These are phyloP conservation scores for Aquilaria yunnanensis DNA, from an alignment of 345 rosid genomes.

Conservation along the genomic window DNA sequence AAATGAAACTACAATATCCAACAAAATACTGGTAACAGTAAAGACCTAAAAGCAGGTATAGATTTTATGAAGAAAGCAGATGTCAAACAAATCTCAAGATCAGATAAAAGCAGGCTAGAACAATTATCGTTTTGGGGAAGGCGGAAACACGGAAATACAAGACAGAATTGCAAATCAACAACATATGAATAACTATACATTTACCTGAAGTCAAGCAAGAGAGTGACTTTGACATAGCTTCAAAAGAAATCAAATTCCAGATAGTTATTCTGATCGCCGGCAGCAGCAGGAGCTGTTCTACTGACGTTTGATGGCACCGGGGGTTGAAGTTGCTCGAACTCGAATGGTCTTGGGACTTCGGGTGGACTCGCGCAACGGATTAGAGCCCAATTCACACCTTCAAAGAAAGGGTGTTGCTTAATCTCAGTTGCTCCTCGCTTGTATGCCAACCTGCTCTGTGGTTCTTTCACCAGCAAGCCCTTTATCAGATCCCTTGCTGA, in stretches of 20 bases:
- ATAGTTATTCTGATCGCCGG: conserved; percentile 41
- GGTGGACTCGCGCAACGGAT: conserved; percentile 82
- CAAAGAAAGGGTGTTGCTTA: conserved; percentile 78
- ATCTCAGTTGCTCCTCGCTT: conserved; percentile 84
- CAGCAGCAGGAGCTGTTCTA: conserved; percentile 27
- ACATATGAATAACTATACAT: conserved; percentile 12
- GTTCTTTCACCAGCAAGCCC: conserved; percentile 77
- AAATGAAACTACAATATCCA: no score
- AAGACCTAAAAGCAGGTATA: not conserved
- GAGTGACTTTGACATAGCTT: conserved; percentile 6
- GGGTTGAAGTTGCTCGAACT: conserved; percentile 37
- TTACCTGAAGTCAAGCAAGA: conserved; percentile 12
- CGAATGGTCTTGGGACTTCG: conserved; percentile 65
- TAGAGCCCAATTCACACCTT: conserved; percentile 85
- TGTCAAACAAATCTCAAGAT: conserved; percentile 1
- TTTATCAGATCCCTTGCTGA: conserved; percentile 71
- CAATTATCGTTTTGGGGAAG: conserved; percentile 6
- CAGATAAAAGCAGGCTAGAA: conserved; percentile 3
- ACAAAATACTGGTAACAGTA: not conserved
- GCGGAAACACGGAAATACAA: not conserved
- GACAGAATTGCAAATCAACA: conserved; percentile 10
- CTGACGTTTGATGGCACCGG: conserved; percentile 37
- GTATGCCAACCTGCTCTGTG: conserved; percentile 66
- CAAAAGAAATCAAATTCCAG: conserved; percentile 79
- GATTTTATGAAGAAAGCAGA: not conserved